These are phyloP conservation scores for Plasmodiophora brassicae DNA, from an alignment of 208 protist genomes.

Conservation along the genomic window DNA sequence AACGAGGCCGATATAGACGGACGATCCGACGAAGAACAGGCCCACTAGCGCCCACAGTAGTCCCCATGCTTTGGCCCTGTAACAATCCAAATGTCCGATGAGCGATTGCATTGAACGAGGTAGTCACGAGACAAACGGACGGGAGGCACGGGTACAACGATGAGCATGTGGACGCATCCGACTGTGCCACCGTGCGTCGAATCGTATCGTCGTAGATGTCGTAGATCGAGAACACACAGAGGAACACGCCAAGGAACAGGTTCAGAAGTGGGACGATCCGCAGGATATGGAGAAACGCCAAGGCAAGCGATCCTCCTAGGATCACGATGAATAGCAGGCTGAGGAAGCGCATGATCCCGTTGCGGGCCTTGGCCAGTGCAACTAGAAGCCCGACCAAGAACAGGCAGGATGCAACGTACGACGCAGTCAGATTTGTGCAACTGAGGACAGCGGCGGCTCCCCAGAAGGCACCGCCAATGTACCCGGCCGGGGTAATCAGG, in stretches of 20 bases:
- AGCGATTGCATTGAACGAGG: no score
- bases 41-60: not conserved
- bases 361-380: not conserved
- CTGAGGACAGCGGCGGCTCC: not conserved
- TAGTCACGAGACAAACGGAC: no score
- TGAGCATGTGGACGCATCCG: not conserved
- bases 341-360: not conserved
- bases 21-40: not conserved
- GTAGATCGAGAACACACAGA: not conserved
- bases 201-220: not conserved
- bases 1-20: not conserved
- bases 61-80: not conserved
- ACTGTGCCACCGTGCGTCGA: not conserved
- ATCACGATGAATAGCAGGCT: not conserved
- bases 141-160: not conserved
- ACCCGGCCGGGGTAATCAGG: not conserved
- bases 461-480: not conserved
- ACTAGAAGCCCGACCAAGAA: not conserved
- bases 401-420: not conserved
- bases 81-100: no score
- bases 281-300: not conserved
- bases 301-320: not conserved
- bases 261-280: not conserved
- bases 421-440: not conserved
- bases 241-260: not conserved